phyloP scores from a whole-genome alignment of 345 rosid genomes.

The Diplotaxis tenuifolia region DNA sequence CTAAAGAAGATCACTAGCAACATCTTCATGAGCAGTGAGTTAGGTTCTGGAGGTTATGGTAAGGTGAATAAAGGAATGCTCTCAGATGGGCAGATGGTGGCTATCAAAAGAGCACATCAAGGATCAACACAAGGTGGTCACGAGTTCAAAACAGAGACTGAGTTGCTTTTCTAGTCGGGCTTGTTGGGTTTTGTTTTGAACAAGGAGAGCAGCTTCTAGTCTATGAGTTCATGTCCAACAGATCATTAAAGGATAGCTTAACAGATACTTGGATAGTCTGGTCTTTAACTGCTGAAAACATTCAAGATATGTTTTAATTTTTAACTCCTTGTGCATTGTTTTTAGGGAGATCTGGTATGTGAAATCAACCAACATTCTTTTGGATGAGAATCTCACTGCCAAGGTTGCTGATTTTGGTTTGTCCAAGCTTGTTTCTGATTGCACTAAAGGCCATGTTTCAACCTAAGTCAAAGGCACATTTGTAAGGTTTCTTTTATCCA shows the following conservation, averaged over 20 bases:
- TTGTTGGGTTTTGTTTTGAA: slow-evolving; percentile 87
- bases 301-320: neutral
- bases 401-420: too few relatives aligned
- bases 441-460: too few relatives aligned
- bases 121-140: slow-evolving; percentile 93
- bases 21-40: slow-evolving; percentile 67
- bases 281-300: too few relatives aligned
- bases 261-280: slow-evolving; percentile 45
- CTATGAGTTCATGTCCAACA: slow-evolving; percentile 83
- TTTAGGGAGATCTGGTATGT: too few relatives aligned
- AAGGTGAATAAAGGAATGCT: slow-evolving; percentile 90
- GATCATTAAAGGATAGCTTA: slow-evolving; percentile 76
- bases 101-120: slow-evolving; percentile 86
- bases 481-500: too few relatives aligned
- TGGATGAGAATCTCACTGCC: too few relatives aligned
- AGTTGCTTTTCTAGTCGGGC: slow-evolving; percentile 84
- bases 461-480: too few relatives aligned
- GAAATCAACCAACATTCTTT: too few relatives aligned
- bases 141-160: slow-evolving; percentile 96
- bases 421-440: too few relatives aligned
- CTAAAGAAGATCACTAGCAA: slow-evolving; percentile 73
- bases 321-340: neutral
- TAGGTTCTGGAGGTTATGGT: slow-evolving; percentile 96
- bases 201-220: slow-evolving; percentile 89
- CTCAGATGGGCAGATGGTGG: slow-evolving; percentile 67